Conservation (phyloP, 1,284 basidiomycete species). For the Apiotrichum veenhuisii region DNA sequence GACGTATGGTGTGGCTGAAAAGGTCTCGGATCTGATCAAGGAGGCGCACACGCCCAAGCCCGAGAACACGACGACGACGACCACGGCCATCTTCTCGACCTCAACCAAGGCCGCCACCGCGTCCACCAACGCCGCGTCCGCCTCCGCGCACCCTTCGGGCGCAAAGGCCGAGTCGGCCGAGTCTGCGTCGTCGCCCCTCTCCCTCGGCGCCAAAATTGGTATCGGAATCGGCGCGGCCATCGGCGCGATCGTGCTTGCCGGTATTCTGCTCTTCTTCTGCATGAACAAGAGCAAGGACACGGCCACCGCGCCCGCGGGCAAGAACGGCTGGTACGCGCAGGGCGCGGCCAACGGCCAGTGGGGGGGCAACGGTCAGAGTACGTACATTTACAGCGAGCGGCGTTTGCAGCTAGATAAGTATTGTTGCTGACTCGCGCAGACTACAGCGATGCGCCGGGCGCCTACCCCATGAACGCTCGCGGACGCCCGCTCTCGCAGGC, state of each 20-base stretch:
- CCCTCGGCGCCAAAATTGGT: slow-evolving; percentile 37
- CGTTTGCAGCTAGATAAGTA: too few relatives aligned
- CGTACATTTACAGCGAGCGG: too few relatives aligned
- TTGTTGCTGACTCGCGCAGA: background rate
- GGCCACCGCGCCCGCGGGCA: slow-evolving; percentile 3
- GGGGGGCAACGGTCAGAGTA: background rate
- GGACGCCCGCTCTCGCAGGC: background rate
- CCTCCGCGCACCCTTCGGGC: slow-evolving; percentile 3
- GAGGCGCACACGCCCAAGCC: background rate
- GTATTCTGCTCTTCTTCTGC: slow-evolving; percentile 22
- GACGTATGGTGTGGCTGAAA: slow-evolving; percentile 68
- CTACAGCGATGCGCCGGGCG: background rate
- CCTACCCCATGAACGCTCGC: background rate
- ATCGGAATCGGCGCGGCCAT: slow-evolving; percentile 39
- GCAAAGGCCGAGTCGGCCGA: slow-evolving; percentile 21
- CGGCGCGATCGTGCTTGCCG: slow-evolving; percentile 31
- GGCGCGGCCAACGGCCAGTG: slow-evolving; percentile 8
- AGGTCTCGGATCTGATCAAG: slow-evolving; percentile 62
- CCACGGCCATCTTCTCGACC: background rate
- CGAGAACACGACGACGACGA: background rate
- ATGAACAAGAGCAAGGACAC: slow-evolving; percentile 14
- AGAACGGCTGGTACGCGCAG: slow-evolving; percentile 17
- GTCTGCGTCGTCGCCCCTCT: slow-evolving; percentile 12
- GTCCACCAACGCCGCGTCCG: slow-evolving; percentile 2
- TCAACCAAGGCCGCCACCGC: background rate